Base-by-base conservation (phyloP, 345 rosid species). In the Boechera divaricarpa region DNA sequence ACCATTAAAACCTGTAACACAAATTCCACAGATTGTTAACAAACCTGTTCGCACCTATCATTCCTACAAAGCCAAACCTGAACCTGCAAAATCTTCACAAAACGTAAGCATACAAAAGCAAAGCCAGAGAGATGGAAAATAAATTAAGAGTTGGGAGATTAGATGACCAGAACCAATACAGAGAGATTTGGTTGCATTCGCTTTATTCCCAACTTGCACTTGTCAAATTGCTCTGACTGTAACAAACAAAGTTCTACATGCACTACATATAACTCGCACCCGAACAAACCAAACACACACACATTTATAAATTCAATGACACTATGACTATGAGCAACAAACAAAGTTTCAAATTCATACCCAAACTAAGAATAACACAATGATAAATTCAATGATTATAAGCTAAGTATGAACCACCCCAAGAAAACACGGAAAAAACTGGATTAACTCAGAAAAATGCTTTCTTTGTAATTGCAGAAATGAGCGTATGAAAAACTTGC, bases 221-320 rank as follows among this genome's bases (percentile, higher is more conserved):
- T 63, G 72, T 58, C 74, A 74, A 45, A 77, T 52, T 48, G 28
- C 56, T 82, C 81, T 60, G 74, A 83, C 85, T 81, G 83, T 79
- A 68, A 66, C 53, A 52, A 63, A 63, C 45, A 60, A 72, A 48
- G 44, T 35, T 31, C 68, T 57, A 67, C 16, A 68, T 28, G 36
- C 52, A 42, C 21, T 39, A 69, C 31, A 57, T 10, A 3, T 8
- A 16, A 57, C 13, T 58, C 63, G 56, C 47, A 67, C 66, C 57
- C 31, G 4, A 3, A 42, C n/a, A 63, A 8, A 26, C 7, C 7
- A 21, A 21, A 59, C 21, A 58, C 35, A 58, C 35, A 58, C 3
- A 28, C 44, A 16, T 48, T 41, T 7, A 44, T 16, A n/a, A 5
- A 58, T 7, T 4, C 12, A 21, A 28, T 29, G 35, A 28, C n/a